Base-by-base conservation (phyloP, 306 rosid genomes). In the Pyrus pyrifolia region DNA sequence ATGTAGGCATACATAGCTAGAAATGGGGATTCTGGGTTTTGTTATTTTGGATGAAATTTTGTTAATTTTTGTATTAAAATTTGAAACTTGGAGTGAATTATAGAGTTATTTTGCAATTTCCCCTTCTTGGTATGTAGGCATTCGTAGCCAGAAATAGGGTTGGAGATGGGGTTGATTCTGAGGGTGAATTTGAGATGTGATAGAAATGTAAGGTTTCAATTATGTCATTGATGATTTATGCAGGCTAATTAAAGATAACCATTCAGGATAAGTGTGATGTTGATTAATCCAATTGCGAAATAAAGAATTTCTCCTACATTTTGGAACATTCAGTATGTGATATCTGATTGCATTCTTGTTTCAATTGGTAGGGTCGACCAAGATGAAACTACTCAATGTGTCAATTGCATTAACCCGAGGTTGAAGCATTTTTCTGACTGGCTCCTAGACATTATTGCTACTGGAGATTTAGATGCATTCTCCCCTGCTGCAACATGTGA, bases 401-500 rank as follows among this genome's bases (percentile, higher is more conserved):
- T 86, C 67, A 89, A 96, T 84, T 90, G 97, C 63, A 93, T 96
- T 89, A 92, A 96, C 89, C 89, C 98, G 14, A 85, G 90, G 83
- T 84, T 96, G 79, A 96, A 96, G 84, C 97, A 92, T 85, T 96
- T 96, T 84, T 96, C 97, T 57, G 91, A 96, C 80, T 96, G 97
- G 97, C 93, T 96, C 60, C 82, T 96, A 70, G 99, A 96, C 76
- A 96, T 92, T 73, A 92, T 96, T 67, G 98, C 99, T 49, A 96
- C 97, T 3, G 97, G 99, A 75, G 99, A 96, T 86, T 86, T 96
- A 82, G 98, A 96, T 73, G 97, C 99, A 63, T 96, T 96, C 86
- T 96, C 92, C 80, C 98, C 97, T 73, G 98, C 99, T 66, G 98
- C 99, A 58, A 96, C 99, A 11, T 96, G 94, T 2, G 99, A 92